Conservation (phyloP, 176 grass and related monocot genomes). For the Olyra latifolia region DNA sequence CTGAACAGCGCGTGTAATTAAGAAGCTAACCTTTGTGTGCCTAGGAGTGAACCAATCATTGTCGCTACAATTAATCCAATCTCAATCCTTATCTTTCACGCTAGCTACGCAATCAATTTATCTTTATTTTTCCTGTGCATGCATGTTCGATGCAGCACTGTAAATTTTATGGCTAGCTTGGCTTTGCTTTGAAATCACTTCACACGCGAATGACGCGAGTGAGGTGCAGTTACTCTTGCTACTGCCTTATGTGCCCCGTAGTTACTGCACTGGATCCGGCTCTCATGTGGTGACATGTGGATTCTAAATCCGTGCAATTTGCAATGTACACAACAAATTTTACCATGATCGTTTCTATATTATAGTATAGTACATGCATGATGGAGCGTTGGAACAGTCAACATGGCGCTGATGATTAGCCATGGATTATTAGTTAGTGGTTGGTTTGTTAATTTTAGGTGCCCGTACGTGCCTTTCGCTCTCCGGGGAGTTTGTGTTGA, state of each 20-base stretch:
- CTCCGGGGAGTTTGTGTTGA: slow-evolving; percentile 51
- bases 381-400: neutral
- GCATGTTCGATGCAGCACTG: neutral
- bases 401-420: neutral
- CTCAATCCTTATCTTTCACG: too few species aligned
- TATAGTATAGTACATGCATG: neutral
- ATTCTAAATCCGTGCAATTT: too few species aligned
- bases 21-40: slow-evolving; percentile 40
- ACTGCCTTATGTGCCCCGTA: too few species aligned
- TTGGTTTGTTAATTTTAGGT: slow-evolving; percentile 27
- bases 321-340: too few species aligned
- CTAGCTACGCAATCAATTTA: too few species aligned
- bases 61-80: neutral
- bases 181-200: too few species aligned
- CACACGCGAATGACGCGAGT: too few species aligned
- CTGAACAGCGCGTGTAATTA: slow-evolving; percentile 29
- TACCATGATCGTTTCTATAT: neutral
- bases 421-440: slow-evolving; percentile 11
- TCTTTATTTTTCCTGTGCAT: neutral
- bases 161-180: too few species aligned
- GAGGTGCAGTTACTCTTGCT: too few species aligned
- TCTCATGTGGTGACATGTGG: too few species aligned
- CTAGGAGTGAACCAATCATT: neutral
- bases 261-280: too few species aligned
- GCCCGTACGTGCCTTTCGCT: slow-evolving; percentile 22